Percentiles rank a stretch among this genome's conserved stretches.
Evolutionary conservation across 1,284 basidiomycete species (phyloP).

Genomic region (Rhizopogon parksii): DNA sequence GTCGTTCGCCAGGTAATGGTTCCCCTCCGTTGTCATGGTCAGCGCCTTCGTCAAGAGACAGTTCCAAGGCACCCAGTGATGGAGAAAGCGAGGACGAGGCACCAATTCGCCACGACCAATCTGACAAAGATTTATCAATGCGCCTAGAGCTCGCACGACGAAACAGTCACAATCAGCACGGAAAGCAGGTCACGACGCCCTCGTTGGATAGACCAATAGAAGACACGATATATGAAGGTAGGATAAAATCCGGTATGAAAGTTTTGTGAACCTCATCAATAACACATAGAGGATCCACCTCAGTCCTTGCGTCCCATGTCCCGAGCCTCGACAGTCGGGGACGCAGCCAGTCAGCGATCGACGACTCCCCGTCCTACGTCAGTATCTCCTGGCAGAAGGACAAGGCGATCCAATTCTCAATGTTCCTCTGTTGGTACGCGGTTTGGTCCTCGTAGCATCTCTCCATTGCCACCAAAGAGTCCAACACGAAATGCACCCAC

Average conservation of each 20-base stretch:
- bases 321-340: constrained; percentile 36
- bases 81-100: constrained; percentile 35
- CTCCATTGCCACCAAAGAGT: constrained; percentile 50
- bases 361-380: constrained; percentile 35
- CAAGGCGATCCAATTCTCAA: constrained; percentile 36
- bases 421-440: constrained; percentile 51
- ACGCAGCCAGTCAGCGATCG: constrained; percentile 34
- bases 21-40: constrained; percentile 30
- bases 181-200: constrained; percentile 33
- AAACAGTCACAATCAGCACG: constrained; percentile 73
- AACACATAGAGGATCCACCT: constrained; percentile 51
- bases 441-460: constrained; percentile 64
- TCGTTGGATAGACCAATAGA: constrained; percentile 44
- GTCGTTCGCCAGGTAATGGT: constrained; percentile 47
- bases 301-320: constrained; percentile 47
- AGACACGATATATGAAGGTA: constrained; percentile 72
- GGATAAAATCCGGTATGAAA: constrained; percentile 7
- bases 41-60: constrained; percentile 35
- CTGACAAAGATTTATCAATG: constrained; percentile 67
- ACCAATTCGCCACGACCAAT: constrained; percentile 41
- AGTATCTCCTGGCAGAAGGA: constrained; percentile 23
- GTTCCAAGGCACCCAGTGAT: constrained; percentile 35
- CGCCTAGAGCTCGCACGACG: constrained; percentile 71
- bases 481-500: constrained; percentile 25
- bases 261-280: background rate